Evolutionary conservation across 768 basidiomycete genomes (phyloP).

Genomic region (Russula earlei): DNA sequence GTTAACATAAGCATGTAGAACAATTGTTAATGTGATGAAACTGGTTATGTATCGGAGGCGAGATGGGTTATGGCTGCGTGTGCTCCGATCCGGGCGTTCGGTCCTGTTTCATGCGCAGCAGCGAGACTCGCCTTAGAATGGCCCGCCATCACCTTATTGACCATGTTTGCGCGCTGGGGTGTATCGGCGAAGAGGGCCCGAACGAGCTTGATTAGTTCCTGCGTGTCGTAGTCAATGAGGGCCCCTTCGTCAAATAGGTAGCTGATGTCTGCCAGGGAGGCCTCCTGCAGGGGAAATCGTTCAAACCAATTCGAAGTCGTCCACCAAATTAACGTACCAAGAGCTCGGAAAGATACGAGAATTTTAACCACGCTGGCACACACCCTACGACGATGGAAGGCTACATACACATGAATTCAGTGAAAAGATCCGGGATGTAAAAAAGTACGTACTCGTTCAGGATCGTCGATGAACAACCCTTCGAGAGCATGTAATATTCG

Average conservation of each 20-base stretch:
- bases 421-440: not conserved
- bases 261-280: constrained; percentile 83
- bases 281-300: constrained; percentile 47
- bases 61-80: too few species aligned
- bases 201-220: constrained; percentile 76
- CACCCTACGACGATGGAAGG: constrained; percentile 73
- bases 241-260: constrained; percentile 89
- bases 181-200: constrained; percentile 86
- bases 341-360: constrained; percentile 87
- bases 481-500: constrained; percentile 71
- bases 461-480: constrained; percentile 64
- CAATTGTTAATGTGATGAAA: too few species aligned
- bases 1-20: too few species aligned
- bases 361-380: constrained; percentile 92
- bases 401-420: constrained; percentile 26
- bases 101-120: too few species aligned
- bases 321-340: constrained; percentile 46
- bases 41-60: too few species aligned
- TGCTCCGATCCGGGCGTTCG: too few species aligned
- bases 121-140: too few species aligned
- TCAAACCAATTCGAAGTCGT: not conserved
- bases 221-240: constrained; percentile 79
- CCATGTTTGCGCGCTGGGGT: constrained; percentile 66
- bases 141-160: constrained; percentile 60
- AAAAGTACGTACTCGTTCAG: constrained; percentile 39